Evolutionary conservation across 768 basidiomycete species (phyloP).

Genomic region (Tricholoma hemisulphureum): DNA sequence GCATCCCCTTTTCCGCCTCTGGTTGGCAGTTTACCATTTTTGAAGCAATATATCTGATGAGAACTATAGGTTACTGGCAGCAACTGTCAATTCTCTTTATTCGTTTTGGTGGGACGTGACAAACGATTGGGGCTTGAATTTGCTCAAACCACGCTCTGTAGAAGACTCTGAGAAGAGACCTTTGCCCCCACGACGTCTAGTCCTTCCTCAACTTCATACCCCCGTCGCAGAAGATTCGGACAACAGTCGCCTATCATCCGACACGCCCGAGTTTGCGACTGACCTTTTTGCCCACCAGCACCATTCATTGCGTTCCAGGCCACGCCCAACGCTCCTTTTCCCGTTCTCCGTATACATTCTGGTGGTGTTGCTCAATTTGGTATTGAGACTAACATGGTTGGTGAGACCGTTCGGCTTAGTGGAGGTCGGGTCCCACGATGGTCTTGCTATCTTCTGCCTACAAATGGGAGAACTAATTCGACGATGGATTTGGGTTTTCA

Average conservation of each 20-base stretch:
- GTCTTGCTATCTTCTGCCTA: constrained; percentile 81
- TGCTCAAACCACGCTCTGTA: constrained; percentile 48
- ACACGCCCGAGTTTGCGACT: constrained; percentile 2
- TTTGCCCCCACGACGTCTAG: constrained; percentile 40
- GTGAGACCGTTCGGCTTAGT: constrained; percentile 87
- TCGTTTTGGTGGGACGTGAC: constrained; percentile 99
- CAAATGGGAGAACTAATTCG: constrained; percentile 87
- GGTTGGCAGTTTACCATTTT: constrained; percentile 46
- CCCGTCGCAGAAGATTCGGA: constrained; percentile 19
- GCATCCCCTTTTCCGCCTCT: constrained; percentile 77
- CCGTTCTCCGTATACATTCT: constrained; percentile 86
- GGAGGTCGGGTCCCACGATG: constrained; percentile 74
- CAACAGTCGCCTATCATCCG: constrained; percentile 7
- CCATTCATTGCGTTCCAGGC: constrained; percentile 58
- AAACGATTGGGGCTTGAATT: constrained; percentile 92
- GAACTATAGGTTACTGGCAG: constrained; percentile 69
- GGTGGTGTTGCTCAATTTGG: constrained; percentile 75
- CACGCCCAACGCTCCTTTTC: constrained; percentile 74
- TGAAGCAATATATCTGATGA: constrained; percentile 4
- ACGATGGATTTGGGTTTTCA: constrained; percentile 97
- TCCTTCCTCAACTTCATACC: constrained; percentile 48
- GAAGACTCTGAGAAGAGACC: constrained; percentile 26
- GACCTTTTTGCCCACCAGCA: constrained; percentile 16
- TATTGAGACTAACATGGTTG: constrained; percentile 91
- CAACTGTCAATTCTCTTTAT: constrained; percentile 85